These are phyloP conservation scores for Globisporangium iwayamae DNA, from an alignment of 352 stramenopile genomes.

Conservation along the genomic window DNA sequence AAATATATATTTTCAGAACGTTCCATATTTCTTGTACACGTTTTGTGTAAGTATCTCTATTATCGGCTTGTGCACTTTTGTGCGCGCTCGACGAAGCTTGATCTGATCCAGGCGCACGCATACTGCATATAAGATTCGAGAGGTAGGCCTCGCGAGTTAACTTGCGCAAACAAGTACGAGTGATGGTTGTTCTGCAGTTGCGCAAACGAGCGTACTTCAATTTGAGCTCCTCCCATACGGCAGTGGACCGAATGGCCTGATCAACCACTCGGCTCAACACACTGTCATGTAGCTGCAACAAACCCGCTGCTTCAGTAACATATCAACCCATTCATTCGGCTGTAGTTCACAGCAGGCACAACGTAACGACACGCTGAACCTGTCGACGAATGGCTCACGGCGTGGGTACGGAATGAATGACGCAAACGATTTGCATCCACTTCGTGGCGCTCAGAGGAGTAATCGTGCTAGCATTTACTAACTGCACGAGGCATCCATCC, in stretches of 20 bases:
- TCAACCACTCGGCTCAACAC: not conserved
- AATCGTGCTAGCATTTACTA: not conserved
- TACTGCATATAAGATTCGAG: too few species aligned
- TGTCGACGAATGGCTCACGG: constrained; percentile 3
- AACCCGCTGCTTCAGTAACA: too few species aligned
- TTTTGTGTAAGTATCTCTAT: too few species aligned
- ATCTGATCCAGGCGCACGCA: too few species aligned
- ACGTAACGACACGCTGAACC: constrained; percentile 5
- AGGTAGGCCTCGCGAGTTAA: not conserved
- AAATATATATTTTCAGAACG: too few species aligned
- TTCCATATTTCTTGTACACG: too few species aligned
- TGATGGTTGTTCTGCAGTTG: too few species aligned
- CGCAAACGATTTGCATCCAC: constrained; percentile 2
- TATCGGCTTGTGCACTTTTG: too few species aligned
- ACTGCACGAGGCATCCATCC: not conserved
- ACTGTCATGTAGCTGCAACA: too few species aligned
- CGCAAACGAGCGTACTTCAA: not conserved
- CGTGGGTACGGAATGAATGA: not conserved
- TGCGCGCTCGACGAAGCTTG: too few species aligned
- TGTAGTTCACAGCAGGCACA: not conserved
- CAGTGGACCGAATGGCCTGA: not conserved
- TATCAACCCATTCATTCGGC: not conserved
- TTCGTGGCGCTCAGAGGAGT: not conserved
- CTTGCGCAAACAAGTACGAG: not conserved
- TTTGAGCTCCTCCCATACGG: not conserved